A percentile compares a stretch with the other conserved stretches of the same genome.
These are phyloP conservation scores for Neocatenulostroma microsporum DNA, from an alignment of 2,329 filamentous ascomycete genomes.

Conservation along the genomic window DNA sequence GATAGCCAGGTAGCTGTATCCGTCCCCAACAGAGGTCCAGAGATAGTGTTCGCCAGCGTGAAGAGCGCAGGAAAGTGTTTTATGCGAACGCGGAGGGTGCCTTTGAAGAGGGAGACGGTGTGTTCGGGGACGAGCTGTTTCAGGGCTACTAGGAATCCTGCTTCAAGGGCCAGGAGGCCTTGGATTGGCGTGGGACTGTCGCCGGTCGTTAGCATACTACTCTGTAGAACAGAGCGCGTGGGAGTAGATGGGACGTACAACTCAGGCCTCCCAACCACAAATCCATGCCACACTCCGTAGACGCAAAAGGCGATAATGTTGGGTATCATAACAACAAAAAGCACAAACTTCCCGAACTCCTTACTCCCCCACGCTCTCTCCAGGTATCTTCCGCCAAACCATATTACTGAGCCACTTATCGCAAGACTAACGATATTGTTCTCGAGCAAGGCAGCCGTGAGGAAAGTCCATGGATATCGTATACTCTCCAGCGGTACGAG, in stretches of 20 bases:
- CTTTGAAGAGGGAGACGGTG: constrained; percentile 87
- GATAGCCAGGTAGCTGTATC: constrained; percentile 72
- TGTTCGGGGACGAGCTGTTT: constrained; percentile 97
- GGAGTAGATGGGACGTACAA: constrained; percentile 53
- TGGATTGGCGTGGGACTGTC: constrained; percentile 71
- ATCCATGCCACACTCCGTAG: constrained; percentile 63
- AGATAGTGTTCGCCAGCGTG: constrained; percentile 61
- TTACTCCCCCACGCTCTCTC: constrained; percentile 91
- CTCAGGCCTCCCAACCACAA: constrained; percentile 59
- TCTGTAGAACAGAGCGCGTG: too few relatives aligned
- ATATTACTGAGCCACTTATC: constrained; percentile 70
- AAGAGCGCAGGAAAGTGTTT: constrained; percentile 71
- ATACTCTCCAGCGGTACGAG: constrained; percentile 77
- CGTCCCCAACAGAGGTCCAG: constrained; percentile 57
- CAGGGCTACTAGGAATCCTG: constrained; percentile 90
- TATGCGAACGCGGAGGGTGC: constrained; percentile 80
- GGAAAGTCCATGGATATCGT: constrained; percentile 86
- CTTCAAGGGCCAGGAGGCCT: constrained; percentile 82
- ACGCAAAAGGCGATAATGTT: constrained; percentile 68
- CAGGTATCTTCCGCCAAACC: constrained; percentile 88
- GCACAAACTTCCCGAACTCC: constrained; percentile 85
- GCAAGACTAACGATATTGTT: constrained; percentile 82
- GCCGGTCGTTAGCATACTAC: too few relatives aligned
- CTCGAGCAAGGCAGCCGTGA: constrained; percentile 82
- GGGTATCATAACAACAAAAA: constrained; percentile 68